Conservation (phyloP, 805 yeast species). For the Candida ulmi region DNA sequence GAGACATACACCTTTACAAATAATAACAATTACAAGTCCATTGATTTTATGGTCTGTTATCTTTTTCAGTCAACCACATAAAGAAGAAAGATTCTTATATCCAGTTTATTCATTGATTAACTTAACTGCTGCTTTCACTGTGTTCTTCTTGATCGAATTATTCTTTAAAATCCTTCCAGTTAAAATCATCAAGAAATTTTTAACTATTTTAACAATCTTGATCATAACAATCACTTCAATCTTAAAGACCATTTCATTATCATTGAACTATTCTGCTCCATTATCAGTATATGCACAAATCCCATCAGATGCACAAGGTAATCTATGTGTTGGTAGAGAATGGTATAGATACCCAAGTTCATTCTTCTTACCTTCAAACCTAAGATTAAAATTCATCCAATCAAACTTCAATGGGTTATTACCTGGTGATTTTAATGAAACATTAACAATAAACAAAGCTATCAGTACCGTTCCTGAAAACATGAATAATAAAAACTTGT, state of each 20-base stretch:
- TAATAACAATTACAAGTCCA: conserved; percentile 39
- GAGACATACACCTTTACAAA: conserved; percentile 6
- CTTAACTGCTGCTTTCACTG: conserved; percentile 53
- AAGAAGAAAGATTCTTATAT: conserved; percentile 87
- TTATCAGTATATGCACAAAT: conserved; percentile 47
- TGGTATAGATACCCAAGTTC: conserved; percentile 94
- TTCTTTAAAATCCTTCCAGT: conserved; percentile 1
- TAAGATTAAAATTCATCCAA: conserved; percentile 59
- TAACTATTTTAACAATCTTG: neutral
- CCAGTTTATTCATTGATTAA: conserved; percentile 73
- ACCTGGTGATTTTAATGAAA: conserved; percentile 79
- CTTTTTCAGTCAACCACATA: conserved; percentile 77
- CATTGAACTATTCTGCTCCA: conserved; percentile 70
- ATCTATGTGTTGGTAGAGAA: conserved; percentile 88
- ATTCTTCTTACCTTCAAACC: conserved; percentile 63
- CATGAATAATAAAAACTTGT: conserved; percentile 73
- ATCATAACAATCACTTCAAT: conserved; percentile 28
- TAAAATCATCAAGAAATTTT: neutral
- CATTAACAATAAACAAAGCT: conserved; percentile 22
- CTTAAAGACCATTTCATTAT: conserved; percentile 55
- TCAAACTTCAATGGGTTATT: conserved; percentile 83
- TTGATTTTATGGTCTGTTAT: conserved; percentile 60
- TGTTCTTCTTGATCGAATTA: conserved; percentile 17
- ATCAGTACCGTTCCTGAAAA: conserved; percentile 50
- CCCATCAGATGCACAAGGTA: conserved; percentile 29